These are phyloP conservation scores for Huntiella savannae DNA, from an alignment of 2,329 filamentous ascomycete genomes.

Conservation along the genomic window DNA sequence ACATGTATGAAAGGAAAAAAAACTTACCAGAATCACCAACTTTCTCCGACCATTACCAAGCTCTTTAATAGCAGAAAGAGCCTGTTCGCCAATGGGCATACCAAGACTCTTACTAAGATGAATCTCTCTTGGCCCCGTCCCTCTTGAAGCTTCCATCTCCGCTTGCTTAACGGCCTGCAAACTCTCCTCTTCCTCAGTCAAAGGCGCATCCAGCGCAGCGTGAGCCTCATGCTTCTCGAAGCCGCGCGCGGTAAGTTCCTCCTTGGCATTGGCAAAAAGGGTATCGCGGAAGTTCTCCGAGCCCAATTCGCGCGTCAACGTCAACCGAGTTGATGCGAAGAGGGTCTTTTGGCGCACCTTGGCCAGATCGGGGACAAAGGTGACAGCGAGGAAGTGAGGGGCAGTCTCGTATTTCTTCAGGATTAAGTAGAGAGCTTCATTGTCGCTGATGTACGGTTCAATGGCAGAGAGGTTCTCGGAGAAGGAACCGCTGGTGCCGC, in stretches of 20 bases:
- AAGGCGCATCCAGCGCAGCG: constrained; percentile 41
- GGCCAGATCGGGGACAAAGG: constrained; percentile 61
- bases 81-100: constrained; percentile 43
- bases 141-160: constrained; percentile 54
- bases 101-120: constrained; percentile 36
- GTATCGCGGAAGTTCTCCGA: constrained; percentile 61
- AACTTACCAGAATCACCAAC: constrained; percentile 46
- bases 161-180: constrained; percentile 55
- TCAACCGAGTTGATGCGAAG: constrained; percentile 59
- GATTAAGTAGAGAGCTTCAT: constrained; percentile 54
- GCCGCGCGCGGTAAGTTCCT: constrained; percentile 49
- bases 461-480: constrained; percentile 43
- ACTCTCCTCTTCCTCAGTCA: constrained; percentile 60
- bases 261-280: constrained; percentile 49
- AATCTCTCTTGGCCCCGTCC: constrained; percentile 41
- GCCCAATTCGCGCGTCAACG: constrained; percentile 57
- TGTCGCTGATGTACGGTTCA: constrained; percentile 41
- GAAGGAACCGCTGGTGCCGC: constrained; percentile 40
- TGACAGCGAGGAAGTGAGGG: constrained; percentile 47
- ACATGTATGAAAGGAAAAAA: background rate
- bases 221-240: constrained; percentile 59
- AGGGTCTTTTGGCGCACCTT: constrained; percentile 76
- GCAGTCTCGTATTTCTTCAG: constrained; percentile 44
- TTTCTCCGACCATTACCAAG: constrained; percentile 32
- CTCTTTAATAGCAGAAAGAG: constrained; percentile 41